Evolutionary conservation across 257 asterid species (phyloP).

Genomic region (Solanum bulbocastanum): DNA sequence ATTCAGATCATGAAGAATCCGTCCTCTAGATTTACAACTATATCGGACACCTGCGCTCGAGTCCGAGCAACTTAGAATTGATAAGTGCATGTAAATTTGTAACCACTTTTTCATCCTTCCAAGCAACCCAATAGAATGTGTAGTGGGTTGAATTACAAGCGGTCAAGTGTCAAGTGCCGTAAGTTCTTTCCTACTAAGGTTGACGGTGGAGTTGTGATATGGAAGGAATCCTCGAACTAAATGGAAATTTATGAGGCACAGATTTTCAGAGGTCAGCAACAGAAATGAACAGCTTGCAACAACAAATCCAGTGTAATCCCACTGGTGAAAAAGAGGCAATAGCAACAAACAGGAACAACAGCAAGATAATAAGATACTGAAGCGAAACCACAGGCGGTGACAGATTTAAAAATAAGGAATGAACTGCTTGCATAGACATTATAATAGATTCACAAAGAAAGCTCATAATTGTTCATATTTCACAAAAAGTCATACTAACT

Average conservation of each 20-base stretch:
- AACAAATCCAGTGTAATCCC: background rate
- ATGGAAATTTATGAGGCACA: background rate
- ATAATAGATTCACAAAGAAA: background rate
- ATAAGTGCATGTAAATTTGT: background rate
- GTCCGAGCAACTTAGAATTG: background rate
- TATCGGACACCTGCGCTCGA: background rate
- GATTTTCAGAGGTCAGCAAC: background rate
- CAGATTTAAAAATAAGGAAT: background rate
- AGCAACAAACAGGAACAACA: background rate
- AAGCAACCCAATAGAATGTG: background rate
- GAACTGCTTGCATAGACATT: background rate
- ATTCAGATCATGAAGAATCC: background rate
- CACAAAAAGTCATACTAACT: background rate
- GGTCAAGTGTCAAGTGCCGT: background rate
- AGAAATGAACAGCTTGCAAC: background rate
- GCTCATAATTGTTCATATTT: background rate
- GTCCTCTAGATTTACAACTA: background rate
- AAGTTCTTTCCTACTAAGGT: background rate
- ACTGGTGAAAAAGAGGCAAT: background rate
- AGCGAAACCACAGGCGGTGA: background rate
- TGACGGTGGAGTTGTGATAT: background rate
- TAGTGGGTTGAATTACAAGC: background rate
- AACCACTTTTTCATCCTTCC: background rate
- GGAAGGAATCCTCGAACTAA: background rate
- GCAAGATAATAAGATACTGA: background rate